These are phyloP conservation scores for Mucor irregularis DNA, from an alignment of 371 early-diverging fungal species.

Conservation along the genomic window DNA sequence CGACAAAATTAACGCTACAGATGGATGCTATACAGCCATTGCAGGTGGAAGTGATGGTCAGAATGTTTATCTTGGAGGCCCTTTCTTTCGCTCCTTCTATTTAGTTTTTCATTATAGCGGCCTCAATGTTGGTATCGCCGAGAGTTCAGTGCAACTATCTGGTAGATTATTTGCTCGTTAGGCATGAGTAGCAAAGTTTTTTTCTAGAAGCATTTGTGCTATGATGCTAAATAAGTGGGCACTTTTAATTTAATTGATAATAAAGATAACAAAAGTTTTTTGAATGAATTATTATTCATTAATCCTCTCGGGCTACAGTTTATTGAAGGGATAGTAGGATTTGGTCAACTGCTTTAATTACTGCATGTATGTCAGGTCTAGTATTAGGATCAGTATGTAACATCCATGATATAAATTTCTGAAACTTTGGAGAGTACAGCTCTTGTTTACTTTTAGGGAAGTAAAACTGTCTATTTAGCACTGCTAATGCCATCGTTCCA, in stretches of 20 bases:
- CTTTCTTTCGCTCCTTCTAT: constrained; percentile 38
- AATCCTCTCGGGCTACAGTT: no score
- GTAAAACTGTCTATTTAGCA: constrained; percentile 63
- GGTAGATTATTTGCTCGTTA: background rate
- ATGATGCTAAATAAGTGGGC: no score
- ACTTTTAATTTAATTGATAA: no score
- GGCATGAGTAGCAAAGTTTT: no score
- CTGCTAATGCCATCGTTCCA: constrained; percentile 74
- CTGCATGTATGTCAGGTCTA: constrained; percentile 62
- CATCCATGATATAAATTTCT: constrained; percentile 67
- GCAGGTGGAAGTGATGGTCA: constrained; percentile 14
- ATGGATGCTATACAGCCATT: constrained; percentile 27
- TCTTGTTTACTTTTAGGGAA: constrained; percentile 36
- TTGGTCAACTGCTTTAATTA: constrained; percentile 4
- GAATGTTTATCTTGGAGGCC: constrained; percentile 32
- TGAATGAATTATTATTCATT: no score
- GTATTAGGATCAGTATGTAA: constrained; percentile 61
- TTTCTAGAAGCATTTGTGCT: no score
- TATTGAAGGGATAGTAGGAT: background rate
- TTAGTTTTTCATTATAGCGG: constrained; percentile 18
- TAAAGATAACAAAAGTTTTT: no score
- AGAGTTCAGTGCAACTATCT: constrained; percentile 5
- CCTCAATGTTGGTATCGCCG: constrained; percentile 14
- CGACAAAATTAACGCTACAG: background rate
- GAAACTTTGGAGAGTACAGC: constrained; percentile 61